Base-by-base conservation (phyloP, 768 basidiomycete genomes). In the Ephemerocybe angulata region DNA sequence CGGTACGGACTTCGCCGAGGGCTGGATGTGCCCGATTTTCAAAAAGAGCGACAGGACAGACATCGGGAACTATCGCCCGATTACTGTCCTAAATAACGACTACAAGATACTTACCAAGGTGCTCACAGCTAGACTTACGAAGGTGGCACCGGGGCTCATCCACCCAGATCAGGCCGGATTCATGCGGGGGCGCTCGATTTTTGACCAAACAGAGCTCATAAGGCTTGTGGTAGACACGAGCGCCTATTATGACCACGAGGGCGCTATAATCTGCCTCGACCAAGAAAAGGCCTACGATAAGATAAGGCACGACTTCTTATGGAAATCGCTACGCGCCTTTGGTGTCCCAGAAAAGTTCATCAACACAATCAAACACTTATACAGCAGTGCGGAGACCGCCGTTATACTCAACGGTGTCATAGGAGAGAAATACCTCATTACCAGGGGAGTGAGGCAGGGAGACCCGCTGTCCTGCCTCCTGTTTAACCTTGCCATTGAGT, bases 251-350 rank as follows among this genome's bases (percentile, higher is more conserved):
- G 62, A 66, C 29, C 55, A 62, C 28, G 60, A 75, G 21, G 65
- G 76, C 0, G 29, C 52, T 0, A 67, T 75, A 0, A n/a, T 76
- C 0, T 60, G 62, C 0, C 66, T 75, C 0, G 70, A 74, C 58
- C 72, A 75, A 42, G 72, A 74, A 51, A 75, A 73, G 55, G 66
- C 71, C 6, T 72, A 74, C 29, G 68, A 74, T 21, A 72, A 73
- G 50, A 65, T 76, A 0, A 24, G 50, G 0, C 72, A 75, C 35
- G 30, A 59, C 2, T 76, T 67, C 60, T 55, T 75, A 0, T 67
- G 66, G 63, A 12, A 50, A 3, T 43, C 58, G 0, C 58, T 71
- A 4, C 19, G 49, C 11, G 40, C 40, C 0, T 60, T 61, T 15
- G 35, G 42, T 6, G 12, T 70, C 11, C 69, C 69, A 1, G 13